These are phyloP conservation scores for Amorphotheca resinae DNA, from an alignment of 495 filamentous ascomycete genomes.

Conservation along the genomic window DNA sequence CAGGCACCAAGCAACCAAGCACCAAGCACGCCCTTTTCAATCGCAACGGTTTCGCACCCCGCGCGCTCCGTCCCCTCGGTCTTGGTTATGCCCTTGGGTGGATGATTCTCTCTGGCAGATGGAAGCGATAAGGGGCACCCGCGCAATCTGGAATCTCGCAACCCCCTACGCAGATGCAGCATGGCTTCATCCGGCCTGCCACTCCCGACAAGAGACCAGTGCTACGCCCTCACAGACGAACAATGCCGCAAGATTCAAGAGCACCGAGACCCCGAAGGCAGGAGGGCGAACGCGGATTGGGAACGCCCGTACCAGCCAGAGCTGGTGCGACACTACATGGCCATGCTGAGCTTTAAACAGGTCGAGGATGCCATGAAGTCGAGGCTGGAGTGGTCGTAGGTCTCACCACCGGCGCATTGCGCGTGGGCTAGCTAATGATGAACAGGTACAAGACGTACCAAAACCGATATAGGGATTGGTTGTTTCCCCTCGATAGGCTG, in stretches of 20 bases:
- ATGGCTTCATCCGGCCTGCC: conserved; percentile 9
- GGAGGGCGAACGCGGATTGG: conserved; percentile 6
- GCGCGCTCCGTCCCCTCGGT: no score
- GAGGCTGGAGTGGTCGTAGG: conserved; percentile 13
- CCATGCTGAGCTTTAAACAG: conserved; percentile 14
- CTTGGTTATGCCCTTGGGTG: no score
- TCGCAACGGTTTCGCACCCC: no score
- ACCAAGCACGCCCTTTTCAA: no score
- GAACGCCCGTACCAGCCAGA: conserved; percentile 8
- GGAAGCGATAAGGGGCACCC: no score
- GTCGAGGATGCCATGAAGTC: conserved; percentile 9
- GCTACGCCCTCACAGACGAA: conserved; percentile 6
- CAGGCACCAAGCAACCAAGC: no score
- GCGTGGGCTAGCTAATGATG: neutral
- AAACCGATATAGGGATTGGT: conserved; percentile 14
- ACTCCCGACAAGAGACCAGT: conserved; percentile 11
- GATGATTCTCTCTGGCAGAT: no score
- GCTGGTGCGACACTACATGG: conserved; percentile 12
- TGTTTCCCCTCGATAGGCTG: conserved; percentile 8
- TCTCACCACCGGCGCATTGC: neutral
- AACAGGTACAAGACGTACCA: conserved; percentile 15
- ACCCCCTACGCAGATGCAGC: neutral
- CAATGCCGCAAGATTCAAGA: conserved; percentile 11
- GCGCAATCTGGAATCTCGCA: no score
- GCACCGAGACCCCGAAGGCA: conserved; percentile 6